Conservation (phyloP, 352 stramenopile species). For the Phytophthora capsici region DNA sequence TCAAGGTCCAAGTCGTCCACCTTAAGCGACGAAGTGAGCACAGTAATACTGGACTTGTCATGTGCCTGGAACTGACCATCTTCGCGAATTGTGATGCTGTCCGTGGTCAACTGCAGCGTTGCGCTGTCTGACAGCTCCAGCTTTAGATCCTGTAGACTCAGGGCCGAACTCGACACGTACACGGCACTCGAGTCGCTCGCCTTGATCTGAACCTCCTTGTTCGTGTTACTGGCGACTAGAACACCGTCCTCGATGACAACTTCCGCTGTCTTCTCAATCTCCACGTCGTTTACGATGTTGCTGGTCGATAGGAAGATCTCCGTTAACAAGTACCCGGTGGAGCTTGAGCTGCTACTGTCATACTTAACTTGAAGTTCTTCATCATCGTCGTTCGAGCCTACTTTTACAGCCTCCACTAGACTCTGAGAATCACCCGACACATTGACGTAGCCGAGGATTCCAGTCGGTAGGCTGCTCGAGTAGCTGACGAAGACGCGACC, state of each 20-base stretch:
- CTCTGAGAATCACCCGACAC: slow-evolving; percentile 27
- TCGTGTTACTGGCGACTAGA: slow-evolving; percentile 24
- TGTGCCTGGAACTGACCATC: slow-evolving; percentile 33
- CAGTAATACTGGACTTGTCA: slow-evolving; percentile 23
- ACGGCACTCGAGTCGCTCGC: slow-evolving; percentile 29
- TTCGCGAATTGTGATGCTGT: slow-evolving; percentile 29
- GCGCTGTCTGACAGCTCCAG: slow-evolving; percentile 29
- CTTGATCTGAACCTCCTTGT: slow-evolving; percentile 31
- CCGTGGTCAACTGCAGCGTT: slow-evolving; percentile 27
- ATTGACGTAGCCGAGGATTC: slow-evolving; percentile 40
- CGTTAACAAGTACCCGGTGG: slow-evolving; percentile 28
- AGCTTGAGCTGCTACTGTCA: slow-evolving; percentile 8
- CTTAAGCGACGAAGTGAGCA: slow-evolving; percentile 30
- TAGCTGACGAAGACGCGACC: slow-evolving; percentile 41
- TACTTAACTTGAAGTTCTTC: slow-evolving; percentile 33
- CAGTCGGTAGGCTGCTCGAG: slow-evolving; percentile 14
- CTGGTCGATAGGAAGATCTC: slow-evolving; percentile 34
- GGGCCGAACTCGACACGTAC: slow-evolving; percentile 25
- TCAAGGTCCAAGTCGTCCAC: slow-evolving; percentile 31
- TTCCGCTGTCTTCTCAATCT: slow-evolving; percentile 27
- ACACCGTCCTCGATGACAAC: slow-evolving; percentile 34
- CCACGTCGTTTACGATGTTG: slow-evolving; percentile 27
- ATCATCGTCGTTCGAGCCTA: slow-evolving; percentile 27
- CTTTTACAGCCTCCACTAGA: slow-evolving; percentile 27
- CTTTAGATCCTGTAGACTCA: slow-evolving; percentile 35